A percentile compares a stretch with the other conserved stretches of the same genome.
Conservation (phyloP, 2,329 filamentous ascomycete species). For the Aureobasidium lini region DNA sequence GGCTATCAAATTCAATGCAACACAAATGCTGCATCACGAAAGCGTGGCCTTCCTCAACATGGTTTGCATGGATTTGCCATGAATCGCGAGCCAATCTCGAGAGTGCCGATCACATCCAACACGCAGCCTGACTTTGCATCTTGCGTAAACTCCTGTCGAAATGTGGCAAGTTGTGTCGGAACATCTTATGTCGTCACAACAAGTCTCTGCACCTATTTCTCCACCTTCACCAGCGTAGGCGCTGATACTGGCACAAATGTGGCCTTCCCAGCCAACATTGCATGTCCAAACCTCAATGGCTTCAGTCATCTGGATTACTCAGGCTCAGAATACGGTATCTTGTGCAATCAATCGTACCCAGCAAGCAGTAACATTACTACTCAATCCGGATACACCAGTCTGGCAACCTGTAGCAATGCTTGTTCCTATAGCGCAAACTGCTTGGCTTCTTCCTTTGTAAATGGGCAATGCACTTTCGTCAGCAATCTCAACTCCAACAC, state of each 20-base stretch:
- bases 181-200: not conserved
- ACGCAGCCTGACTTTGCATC: not conserved
- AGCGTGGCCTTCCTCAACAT: not conserved
- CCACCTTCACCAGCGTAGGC: not conserved
- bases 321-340: not conserved
- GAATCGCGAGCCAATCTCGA: not conserved
- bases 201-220: not conserved
- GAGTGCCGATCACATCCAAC: not conserved
- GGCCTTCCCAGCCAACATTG: not conserved
- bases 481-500: not conserved
- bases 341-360: not conserved
- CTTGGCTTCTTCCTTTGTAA: not conserved
- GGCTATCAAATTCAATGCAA: constrained; percentile 1
- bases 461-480: not conserved
- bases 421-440: not conserved
- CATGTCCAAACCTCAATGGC: not conserved
- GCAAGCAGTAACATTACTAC: not conserved
- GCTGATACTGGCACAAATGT: not conserved
- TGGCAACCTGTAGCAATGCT: not conserved
- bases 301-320: not conserved
- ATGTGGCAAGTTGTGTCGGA: not conserved
- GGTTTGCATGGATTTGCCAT: not conserved
- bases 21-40: not conserved
- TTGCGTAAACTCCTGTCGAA: not conserved
- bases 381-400: not conserved